A percentile compares a stretch with the other conserved stretches of the same genome.
phyloP scores from a whole-genome alignment of 768 basidiomycete genomes.

The Psilocybe tampanensis region DNA sequence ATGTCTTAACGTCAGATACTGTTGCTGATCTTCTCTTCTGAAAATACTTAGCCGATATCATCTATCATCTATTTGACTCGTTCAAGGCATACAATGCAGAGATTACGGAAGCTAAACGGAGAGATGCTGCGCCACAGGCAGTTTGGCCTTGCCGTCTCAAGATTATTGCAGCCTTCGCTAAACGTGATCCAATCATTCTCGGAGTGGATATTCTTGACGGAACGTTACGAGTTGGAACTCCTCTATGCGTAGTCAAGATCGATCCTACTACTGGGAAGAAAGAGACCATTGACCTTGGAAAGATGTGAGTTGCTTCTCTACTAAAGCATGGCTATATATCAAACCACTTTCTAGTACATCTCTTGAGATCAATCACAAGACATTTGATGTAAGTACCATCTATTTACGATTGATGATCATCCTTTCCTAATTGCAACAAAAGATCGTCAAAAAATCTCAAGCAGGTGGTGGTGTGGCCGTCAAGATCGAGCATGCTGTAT shows the following conservation, averaged over 20 bases:
- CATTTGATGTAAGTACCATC: conserved; percentile 60
- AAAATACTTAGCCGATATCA: conserved; percentile 87
- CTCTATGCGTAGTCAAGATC: conserved; percentile 91
- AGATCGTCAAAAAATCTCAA: conserved; percentile 92
- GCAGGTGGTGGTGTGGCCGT: conserved; percentile 97
- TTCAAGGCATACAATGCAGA: conserved; percentile 94
- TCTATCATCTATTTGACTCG: conserved; percentile 96
- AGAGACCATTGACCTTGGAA: conserved; percentile 90
- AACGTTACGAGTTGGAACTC: conserved; percentile 87
- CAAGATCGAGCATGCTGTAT: conserved; percentile 97
- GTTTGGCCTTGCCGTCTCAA: conserved; percentile 97
- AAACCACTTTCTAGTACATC: conserved; percentile 65
- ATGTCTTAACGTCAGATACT: background rate
- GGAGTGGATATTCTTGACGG: conserved; percentile 97
- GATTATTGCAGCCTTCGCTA: conserved; percentile 92
- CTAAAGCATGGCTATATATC: background rate
- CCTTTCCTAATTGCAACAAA: too few relatives aligned
- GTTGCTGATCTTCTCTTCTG: conserved; percentile 10
- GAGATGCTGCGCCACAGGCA: conserved; percentile 91
- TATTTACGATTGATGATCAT: too few relatives aligned
- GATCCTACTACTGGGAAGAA: conserved; percentile 88
- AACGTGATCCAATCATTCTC: conserved; percentile 96
- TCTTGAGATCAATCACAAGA: conserved; percentile 96
- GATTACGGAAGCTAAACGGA: conserved; percentile 89
- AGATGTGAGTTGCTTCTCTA: conserved; percentile 66